phyloP scores from a whole-genome alignment of 2,329 filamentous ascomycete species.

The Arthroderma sp. region DNA sequence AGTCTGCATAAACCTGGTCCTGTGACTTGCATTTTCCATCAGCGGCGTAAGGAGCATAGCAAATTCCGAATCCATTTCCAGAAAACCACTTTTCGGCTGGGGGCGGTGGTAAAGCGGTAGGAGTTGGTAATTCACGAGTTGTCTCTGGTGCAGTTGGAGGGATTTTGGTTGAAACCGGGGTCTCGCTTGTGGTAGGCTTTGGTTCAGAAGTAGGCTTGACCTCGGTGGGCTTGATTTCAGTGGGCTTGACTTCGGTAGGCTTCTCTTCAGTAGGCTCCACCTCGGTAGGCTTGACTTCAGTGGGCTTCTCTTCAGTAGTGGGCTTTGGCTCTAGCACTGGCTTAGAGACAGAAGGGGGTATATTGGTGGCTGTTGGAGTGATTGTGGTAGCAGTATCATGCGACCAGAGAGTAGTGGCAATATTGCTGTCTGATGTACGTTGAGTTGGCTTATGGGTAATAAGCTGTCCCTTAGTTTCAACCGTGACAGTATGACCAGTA shows the following conservation, averaged over 20 bases:
- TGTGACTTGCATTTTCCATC: conserved; percentile 55
- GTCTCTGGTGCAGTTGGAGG: not conserved
- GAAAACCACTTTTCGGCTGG: not conserved
- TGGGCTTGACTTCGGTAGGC: not conserved
- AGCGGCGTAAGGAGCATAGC: conserved; percentile 47
- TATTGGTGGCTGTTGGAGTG: not conserved
- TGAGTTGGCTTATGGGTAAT: not conserved
- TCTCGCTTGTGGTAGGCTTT: not conserved
- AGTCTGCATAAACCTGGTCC: conserved; percentile 52
- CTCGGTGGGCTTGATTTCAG: not conserved
- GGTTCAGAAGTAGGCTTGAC: not conserved
- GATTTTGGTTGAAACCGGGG: not conserved
- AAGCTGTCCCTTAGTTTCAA: conserved; percentile 15
- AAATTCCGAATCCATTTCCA: conserved; percentile 36
- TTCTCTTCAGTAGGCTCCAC: not conserved
- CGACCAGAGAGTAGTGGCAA: not conserved
- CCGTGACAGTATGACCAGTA: conserved; percentile 40
- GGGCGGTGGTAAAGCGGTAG: not conserved
- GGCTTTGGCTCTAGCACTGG: not conserved
- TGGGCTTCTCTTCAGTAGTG: not conserved
- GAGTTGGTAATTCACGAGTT: not conserved
- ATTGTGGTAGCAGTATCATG: not conserved
- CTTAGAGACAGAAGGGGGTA: not conserved
- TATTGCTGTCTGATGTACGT: not conserved
- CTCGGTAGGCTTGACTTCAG: not conserved